Conservation (phyloP, 805 yeast genomes). For the Tetrapisispora arboricola region DNA sequence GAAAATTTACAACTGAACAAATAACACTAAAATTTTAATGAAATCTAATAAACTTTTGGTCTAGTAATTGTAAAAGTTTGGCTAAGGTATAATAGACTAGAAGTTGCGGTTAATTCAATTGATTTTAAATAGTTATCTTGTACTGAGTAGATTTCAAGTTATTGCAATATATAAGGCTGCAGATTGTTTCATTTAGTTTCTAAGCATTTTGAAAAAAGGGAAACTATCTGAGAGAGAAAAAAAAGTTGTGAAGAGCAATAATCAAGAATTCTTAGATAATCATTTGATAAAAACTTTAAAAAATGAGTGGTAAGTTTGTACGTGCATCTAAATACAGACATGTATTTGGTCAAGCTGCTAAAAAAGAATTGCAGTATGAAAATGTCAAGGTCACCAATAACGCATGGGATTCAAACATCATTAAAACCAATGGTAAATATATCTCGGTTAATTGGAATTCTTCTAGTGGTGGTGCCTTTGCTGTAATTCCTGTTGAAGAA, state of each 20-base stretch:
- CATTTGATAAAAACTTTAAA: too few species aligned
- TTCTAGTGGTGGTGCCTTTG: conserved; percentile 97
- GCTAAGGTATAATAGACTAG: too few species aligned
- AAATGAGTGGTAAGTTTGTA: conserved; percentile 71
- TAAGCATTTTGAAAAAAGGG: too few species aligned
- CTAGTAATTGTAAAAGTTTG: too few species aligned
- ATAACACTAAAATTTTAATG: neutral
- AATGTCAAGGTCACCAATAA: conserved; percentile 66
- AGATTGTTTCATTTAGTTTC: too few species aligned
- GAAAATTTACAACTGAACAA: neutral
- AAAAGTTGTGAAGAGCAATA: neutral
- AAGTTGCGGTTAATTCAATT: too few species aligned
- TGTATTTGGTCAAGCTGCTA: conserved; percentile 81
- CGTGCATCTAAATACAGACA: conserved; percentile 96
- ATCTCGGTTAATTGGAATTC: conserved; percentile 86
- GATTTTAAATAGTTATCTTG: too few species aligned
- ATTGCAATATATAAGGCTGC: too few species aligned
- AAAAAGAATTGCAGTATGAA: conserved; percentile 38
- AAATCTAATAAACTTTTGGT: too few species aligned
- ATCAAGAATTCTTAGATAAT: too few species aligned
- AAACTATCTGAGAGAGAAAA: neutral
- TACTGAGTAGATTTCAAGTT: too few species aligned
- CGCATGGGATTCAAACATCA: conserved; percentile 92
- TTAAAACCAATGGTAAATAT: conserved; percentile 79
- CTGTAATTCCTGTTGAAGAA: conserved; percentile 77